Conservation (phyloP, 345 rosid species). For the Eucalyptus pauciflora region DNA sequence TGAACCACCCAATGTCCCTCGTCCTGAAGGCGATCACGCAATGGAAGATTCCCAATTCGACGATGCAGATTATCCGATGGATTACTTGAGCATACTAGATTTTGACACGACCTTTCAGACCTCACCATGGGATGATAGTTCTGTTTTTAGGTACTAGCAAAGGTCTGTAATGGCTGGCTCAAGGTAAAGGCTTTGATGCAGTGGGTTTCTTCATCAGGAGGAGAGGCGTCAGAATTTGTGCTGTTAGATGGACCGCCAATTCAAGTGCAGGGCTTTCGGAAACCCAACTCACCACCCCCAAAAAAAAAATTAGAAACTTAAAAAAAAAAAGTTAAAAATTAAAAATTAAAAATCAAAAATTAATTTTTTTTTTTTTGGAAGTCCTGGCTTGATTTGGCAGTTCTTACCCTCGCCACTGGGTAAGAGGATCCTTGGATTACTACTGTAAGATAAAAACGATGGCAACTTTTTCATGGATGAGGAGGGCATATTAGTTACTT, state of each 20-base stretch:
- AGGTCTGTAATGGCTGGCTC: not conserved
- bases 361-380: not conserved
- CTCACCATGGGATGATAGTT: too few species aligned
- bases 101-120: not conserved
- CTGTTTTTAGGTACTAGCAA: not conserved
- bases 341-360: too few species aligned
- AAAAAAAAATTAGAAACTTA: too few species aligned
- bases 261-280: not conserved
- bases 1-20: not conserved
- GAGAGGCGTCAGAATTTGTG: not conserved
- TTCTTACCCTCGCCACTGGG: not conserved
- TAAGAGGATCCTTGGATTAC: not conserved
- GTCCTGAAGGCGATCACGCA: not conserved
- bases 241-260: not conserved
- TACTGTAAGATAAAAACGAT: not conserved
- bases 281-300: not conserved
- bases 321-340: too few species aligned
- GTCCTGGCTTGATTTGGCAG: not conserved
- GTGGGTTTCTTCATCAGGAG: not conserved
- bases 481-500: not conserved
- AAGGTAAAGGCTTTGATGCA: not conserved
- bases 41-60: not conserved
- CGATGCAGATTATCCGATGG: not conserved
- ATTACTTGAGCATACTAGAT: not conserved
- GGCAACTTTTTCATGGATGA: not conserved